Conservation (phyloP, 495 filamentous ascomycete species). For the Achaetomiella virescens region DNA sequence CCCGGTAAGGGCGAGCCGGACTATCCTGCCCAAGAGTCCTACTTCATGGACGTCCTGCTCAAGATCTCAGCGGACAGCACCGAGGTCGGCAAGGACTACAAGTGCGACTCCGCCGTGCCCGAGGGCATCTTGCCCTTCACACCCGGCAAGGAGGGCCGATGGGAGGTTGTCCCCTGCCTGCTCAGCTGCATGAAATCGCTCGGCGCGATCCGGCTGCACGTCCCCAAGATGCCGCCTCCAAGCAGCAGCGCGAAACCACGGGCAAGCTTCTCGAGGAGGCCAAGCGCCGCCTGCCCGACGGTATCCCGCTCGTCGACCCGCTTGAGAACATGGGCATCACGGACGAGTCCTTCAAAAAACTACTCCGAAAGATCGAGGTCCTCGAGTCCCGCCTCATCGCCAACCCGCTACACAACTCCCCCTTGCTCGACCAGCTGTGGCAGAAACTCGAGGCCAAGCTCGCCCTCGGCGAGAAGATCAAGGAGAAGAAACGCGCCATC, state of each 20-base stretch:
- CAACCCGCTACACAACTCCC: constrained; percentile 86
- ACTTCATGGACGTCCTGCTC: constrained; percentile 75
- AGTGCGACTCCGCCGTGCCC: constrained; percentile 32
- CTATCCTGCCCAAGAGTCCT: constrained; percentile 62
- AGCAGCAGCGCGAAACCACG: constrained; percentile 56
- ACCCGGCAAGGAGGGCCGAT: constrained; percentile 37
- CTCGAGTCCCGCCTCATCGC: constrained; percentile 84
- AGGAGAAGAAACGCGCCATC: constrained; percentile 80
- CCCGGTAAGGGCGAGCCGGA: constrained; percentile 56
- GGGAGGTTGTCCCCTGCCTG: constrained; percentile 80
- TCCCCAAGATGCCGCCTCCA: constrained; percentile 61
- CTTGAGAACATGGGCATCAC: constrained; percentile 91
- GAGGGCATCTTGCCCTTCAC: constrained; percentile 23
- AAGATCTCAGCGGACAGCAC: constrained; percentile 55
- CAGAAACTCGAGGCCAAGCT: constrained; percentile 78
- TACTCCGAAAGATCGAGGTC: constrained; percentile 93
- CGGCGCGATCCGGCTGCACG: constrained; percentile 67
- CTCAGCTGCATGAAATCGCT: constrained; percentile 77
- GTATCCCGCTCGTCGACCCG: constrained; percentile 79
- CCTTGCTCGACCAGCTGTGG: constrained; percentile 72
- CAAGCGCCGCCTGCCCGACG: constrained; percentile 83
- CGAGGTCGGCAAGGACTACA: constrained; percentile 26
- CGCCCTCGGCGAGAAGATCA: constrained; percentile 68
- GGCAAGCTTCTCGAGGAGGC: constrained; percentile 65
- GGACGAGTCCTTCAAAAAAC: constrained; percentile 87